Evolutionary conservation across 192 early-diverging fungal genomes (phyloP).

Genomic region (Backusella westeae): DNA sequence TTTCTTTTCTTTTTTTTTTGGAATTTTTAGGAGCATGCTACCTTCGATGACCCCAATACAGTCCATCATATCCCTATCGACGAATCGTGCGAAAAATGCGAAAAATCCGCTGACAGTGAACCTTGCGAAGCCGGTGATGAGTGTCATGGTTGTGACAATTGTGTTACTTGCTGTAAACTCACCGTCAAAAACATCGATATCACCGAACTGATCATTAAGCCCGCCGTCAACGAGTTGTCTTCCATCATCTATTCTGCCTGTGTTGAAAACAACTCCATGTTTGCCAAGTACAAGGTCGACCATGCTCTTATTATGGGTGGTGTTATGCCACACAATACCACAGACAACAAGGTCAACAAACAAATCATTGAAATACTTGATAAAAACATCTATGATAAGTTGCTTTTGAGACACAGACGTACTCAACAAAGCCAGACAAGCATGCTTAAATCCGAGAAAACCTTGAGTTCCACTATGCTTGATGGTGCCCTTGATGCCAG

Average conservation of each 20-base stretch:
- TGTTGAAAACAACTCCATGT: neutral
- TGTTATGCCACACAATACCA: neutral
- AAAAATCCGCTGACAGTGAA: neutral
- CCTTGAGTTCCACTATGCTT: neutral
- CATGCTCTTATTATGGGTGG: slow-evolving; percentile 1
- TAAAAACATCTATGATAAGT: neutral
- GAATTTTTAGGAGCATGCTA: neutral
- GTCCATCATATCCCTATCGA: neutral
- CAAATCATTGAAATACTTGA: neutral
- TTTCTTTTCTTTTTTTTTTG: neutral
- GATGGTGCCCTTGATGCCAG: neutral
- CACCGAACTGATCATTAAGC: neutral
- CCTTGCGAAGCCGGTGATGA: no score
- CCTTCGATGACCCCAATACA: neutral
- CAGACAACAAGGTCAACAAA: neutral
- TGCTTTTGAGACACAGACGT: neutral
- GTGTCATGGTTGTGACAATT: neutral
- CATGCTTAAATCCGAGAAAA: neutral
- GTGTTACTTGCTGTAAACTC: neutral
- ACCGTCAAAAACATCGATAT: neutral
- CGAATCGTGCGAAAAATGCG: neutral
- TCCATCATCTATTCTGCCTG: neutral
- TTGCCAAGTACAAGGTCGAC: neutral
- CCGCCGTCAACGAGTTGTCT: neutral
- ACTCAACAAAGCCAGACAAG: neutral